These are phyloP conservation scores for Silene conica DNA, from an alignment of 148 eudicot genomes.

Conservation along the genomic window DNA sequence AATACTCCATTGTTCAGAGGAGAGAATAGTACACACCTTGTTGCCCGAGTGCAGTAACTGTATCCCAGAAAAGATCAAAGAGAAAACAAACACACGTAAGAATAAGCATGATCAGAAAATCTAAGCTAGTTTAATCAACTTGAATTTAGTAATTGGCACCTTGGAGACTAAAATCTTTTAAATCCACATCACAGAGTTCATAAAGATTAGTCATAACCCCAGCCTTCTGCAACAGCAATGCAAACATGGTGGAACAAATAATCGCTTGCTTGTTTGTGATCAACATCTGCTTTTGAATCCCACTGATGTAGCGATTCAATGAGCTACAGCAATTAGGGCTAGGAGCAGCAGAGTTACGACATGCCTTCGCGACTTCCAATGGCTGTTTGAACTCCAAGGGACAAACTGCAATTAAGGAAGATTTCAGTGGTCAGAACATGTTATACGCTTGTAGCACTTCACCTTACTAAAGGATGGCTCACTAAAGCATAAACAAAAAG, in stretches of 20 bases:
- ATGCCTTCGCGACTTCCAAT: constrained; percentile 67
- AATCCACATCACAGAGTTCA: constrained; percentile 90
- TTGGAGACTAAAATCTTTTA: constrained; percentile 92
- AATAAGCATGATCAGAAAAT: constrained; percentile 3
- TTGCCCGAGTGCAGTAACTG: constrained; percentile 71
- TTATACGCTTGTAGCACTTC: neutral
- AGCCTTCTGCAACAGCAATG: constrained; percentile 67
- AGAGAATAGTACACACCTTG: constrained; percentile 45
- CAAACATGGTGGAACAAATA: constrained; percentile 76
- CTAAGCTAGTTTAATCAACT: neutral
- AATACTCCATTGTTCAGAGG: neutral
- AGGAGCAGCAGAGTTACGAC: constrained; percentile 79
- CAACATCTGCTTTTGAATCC: constrained; percentile 76
- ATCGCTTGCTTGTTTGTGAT: constrained; percentile 96
- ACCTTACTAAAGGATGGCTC: no score
- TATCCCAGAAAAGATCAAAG: constrained; percentile 18
- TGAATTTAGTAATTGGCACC: constrained; percentile 34
- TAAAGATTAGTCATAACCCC: constrained; percentile 86
- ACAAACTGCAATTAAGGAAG: constrained; percentile 53
- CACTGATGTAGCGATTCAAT: constrained; percentile 63
- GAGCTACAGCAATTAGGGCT: constrained; percentile 91
- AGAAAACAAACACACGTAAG: constrained; percentile 23
- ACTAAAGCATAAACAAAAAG: neutral
- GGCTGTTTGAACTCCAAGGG: constrained; percentile 73
- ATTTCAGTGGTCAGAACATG: constrained; percentile 1